These are phyloP conservation scores for Salvia sclarea DNA, from an alignment of 305 asterid genomes.

Conservation along the genomic window DNA sequence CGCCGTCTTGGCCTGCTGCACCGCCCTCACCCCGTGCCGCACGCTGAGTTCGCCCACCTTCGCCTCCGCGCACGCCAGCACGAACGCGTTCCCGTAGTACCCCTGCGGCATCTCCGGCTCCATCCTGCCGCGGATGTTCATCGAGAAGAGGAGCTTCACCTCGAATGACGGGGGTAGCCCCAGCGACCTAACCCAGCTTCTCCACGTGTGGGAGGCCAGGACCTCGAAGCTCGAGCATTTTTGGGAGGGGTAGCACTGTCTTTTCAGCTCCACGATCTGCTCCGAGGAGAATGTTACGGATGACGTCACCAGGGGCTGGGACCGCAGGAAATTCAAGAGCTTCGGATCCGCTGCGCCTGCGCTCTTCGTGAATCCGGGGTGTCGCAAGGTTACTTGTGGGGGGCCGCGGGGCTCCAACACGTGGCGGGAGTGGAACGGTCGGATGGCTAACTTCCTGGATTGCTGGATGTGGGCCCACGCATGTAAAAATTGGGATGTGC, in stretches of 20 bases:
- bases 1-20: constrained; percentile 59
- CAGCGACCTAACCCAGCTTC: constrained; percentile 65
- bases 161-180: constrained; percentile 41
- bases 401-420: constrained; percentile 61
- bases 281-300: constrained; percentile 58
- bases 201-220: constrained; percentile 81
- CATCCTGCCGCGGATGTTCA: constrained; percentile 45
- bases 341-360: too few species aligned
- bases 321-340: too few species aligned
- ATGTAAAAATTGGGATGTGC: constrained; percentile 74
- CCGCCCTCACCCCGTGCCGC: constrained; percentile 49
- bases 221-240: constrained; percentile 77
- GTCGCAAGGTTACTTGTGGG: constrained; percentile 41
- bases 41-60: constrained; percentile 49
- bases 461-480: constrained; percentile 74
- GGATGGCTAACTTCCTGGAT: constrained; percentile 31
- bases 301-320: constrained; percentile 60
- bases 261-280: constrained; percentile 54
- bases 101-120: constrained; percentile 47
- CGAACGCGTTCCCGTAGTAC: constrained; percentile 80
- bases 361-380: constrained; percentile 46
- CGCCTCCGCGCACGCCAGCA: constrained; percentile 69
- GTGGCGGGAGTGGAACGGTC: constrained; percentile 69
- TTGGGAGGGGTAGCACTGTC: constrained; percentile 53
- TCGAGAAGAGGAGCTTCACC: constrained; percentile 65